phyloP scores from a whole-genome alignment of 768 basidiomycete species.

The Lactarius sp. region DNA sequence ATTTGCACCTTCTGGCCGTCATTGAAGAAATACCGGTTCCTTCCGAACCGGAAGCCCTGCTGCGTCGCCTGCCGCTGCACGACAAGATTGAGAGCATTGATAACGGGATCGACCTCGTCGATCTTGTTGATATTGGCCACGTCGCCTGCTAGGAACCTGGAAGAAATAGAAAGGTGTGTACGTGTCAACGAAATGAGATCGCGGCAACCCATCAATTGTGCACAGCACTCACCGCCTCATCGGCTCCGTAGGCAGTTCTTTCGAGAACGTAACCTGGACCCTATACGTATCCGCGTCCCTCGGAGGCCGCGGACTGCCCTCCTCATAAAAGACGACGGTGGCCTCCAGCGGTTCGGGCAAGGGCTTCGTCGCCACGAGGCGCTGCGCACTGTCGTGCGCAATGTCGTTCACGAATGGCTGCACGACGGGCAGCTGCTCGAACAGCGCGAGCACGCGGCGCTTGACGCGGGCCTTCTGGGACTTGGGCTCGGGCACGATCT shows the following conservation, averaged over 20 bases:
- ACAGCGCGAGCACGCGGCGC: conserved; percentile 48
- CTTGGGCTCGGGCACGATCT: conserved; percentile 45
- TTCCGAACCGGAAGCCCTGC: conserved; percentile 57
- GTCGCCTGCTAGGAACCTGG: conserved; percentile 54
- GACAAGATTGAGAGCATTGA: conserved; percentile 63
- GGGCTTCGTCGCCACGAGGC: conserved; percentile 38
- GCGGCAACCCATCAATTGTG: too few species aligned
- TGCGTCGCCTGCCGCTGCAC: conserved; percentile 52
- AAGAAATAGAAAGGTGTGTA: not conserved
- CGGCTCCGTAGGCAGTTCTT: conserved; percentile 31
- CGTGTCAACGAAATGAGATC: too few species aligned
- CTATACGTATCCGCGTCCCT: conserved; percentile 39
- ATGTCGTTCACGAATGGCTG: conserved; percentile 38
- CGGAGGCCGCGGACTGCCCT: conserved; percentile 35
- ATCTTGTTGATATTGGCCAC: conserved; percentile 42
- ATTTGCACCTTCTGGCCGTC: conserved; percentile 28
- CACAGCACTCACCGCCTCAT: conserved; percentile 34
- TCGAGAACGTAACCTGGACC: conserved; percentile 34
- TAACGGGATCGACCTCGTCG: conserved; percentile 52
- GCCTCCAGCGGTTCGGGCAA: conserved; percentile 38
- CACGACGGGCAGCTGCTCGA: conserved; percentile 41
- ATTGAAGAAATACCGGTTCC: conserved; percentile 63
- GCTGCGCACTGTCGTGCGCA: conserved; percentile 46
- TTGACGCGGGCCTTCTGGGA: conserved; percentile 39
- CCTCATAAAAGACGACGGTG: conserved; percentile 37